Conservation (phyloP, 305 asterid species). For the Fraxinus sp. region DNA sequence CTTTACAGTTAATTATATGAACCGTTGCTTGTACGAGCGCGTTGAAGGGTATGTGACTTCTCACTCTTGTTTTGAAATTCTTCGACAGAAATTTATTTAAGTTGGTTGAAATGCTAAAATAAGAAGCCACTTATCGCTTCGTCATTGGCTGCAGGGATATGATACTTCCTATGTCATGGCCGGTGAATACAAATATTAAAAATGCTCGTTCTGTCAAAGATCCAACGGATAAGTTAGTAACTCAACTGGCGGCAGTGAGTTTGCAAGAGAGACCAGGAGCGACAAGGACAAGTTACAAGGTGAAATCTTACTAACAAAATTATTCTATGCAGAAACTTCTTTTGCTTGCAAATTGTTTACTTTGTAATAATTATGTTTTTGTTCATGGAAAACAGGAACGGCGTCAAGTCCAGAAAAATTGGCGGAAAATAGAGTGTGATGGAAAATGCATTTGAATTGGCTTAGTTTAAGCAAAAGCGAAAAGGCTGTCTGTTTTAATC, state of each 20-base stretch:
- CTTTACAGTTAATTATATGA: conserved; percentile 33
- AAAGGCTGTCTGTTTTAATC: not conserved
- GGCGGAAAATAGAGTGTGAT: not conserved
- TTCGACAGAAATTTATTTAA: not conserved
- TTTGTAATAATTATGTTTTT: not conserved
- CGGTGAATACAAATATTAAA: not conserved
- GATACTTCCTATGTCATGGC: conserved; percentile 36
- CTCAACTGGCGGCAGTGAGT: not conserved
- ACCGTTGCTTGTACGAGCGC: conserved; percentile 32
- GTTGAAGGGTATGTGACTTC: conserved; percentile 37
- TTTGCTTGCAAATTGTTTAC: not conserved
- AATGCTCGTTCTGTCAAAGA: not conserved
- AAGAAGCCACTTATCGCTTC: not conserved
- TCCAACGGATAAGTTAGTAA: not conserved
- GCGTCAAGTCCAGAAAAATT: not conserved
- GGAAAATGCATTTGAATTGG: not conserved
- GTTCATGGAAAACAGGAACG: not conserved
- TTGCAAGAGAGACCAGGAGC: not conserved
- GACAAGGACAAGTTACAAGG: not conserved
- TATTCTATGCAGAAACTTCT: not conserved
- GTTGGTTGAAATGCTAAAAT: not conserved
- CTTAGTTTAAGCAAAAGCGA: not conserved
- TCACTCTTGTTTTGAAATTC: not conserved
- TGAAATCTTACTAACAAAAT: not conserved
- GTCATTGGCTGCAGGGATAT: conserved; percentile 28